Percentiles rank a stretch among this genome's conserved stretches.
These are phyloP conservation scores for Cyclotella choctawhatcheeana DNA, from an alignment of 108 stramenopile species.

Conservation along the genomic window DNA sequence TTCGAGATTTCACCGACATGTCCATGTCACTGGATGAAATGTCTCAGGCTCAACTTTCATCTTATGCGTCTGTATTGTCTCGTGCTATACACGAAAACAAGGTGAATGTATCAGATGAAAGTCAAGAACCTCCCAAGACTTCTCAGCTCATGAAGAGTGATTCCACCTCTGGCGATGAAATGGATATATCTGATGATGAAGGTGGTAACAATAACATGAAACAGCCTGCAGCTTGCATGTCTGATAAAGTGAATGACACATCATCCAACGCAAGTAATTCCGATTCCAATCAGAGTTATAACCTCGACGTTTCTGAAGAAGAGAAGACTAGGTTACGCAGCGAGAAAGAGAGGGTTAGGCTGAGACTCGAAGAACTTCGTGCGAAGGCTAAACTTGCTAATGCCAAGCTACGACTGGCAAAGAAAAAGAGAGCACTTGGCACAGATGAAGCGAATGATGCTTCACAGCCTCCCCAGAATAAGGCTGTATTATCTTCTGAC, in stretches of 20 bases:
- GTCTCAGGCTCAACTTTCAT: slow-evolving; percentile 23
- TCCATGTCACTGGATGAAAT: slow-evolving; percentile 17
- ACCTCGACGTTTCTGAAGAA: not conserved
- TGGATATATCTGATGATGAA: slow-evolving; percentile 51
- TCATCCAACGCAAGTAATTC: not conserved
- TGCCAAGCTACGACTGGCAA: slow-evolving; percentile 46
- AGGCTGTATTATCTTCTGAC: not conserved
- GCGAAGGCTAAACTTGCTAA: slow-evolving; percentile 49
- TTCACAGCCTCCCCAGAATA: not conserved
- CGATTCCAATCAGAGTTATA: not conserved
- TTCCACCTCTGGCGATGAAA: slow-evolving; percentile 21
- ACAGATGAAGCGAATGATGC: not conserved
- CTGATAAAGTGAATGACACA: not conserved
- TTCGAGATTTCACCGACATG: not conserved
- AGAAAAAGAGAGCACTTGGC: slow-evolving; percentile 22
- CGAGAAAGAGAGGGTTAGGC: slow-evolving; percentile 30
- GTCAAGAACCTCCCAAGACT: not conserved
- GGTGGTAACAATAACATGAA: no score
- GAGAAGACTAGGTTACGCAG: not conserved
- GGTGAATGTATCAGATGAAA: not conserved
- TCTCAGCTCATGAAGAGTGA: not conserved
- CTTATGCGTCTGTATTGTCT: slow-evolving; percentile 35
- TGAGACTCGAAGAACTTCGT: slow-evolving; percentile 49
- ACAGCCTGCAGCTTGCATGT: not conserved
- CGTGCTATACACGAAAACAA: slow-evolving; percentile 14